Evolutionary conservation across 129 eudicot species (phyloP).

Genomic region (Tagetes erecta): DNA sequence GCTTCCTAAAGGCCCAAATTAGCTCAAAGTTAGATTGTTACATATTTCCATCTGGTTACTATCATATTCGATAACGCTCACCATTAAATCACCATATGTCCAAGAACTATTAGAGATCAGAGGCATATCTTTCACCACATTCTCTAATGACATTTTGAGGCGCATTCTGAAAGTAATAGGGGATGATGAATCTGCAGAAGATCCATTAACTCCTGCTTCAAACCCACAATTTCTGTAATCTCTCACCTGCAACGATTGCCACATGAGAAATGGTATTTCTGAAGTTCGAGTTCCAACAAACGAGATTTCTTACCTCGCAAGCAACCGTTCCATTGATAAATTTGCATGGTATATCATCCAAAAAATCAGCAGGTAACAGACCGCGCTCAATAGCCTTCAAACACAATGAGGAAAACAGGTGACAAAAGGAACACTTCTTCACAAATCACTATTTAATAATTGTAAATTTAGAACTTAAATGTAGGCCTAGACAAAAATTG

Average conservation of each 20-base stretch:
- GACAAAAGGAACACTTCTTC: conserved; percentile 10
- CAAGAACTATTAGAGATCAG: conserved; percentile 70
- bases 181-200: conserved; percentile 44
- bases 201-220: conserved; percentile 48
- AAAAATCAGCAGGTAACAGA: conserved; percentile 73
- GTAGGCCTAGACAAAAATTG: background rate
- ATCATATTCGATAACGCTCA: conserved; percentile 37
- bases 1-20: conserved; percentile 63
- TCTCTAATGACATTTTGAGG: conserved; percentile 89
- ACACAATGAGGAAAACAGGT: conserved; percentile 11
- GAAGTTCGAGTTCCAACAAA: background rate
- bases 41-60: conserved; percentile 1
- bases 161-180: conserved; percentile 55
- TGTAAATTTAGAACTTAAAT: background rate
- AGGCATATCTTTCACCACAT: conserved; percentile 90
- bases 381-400: conserved; percentile 94
- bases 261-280: background rate
- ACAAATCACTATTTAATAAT: background rate
- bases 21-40: conserved; percentile 18
- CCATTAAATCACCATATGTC: conserved; percentile 99
- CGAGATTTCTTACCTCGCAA: conserved; percentile 63
- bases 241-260: conserved; percentile 55
- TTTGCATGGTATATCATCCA: conserved; percentile 94
- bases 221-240: conserved; percentile 68
- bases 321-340: conserved; percentile 66